These are phyloP conservation scores for Hemerocallis citrina DNA, from an alignment of 106 monocot genomes.

Conservation along the genomic window DNA sequence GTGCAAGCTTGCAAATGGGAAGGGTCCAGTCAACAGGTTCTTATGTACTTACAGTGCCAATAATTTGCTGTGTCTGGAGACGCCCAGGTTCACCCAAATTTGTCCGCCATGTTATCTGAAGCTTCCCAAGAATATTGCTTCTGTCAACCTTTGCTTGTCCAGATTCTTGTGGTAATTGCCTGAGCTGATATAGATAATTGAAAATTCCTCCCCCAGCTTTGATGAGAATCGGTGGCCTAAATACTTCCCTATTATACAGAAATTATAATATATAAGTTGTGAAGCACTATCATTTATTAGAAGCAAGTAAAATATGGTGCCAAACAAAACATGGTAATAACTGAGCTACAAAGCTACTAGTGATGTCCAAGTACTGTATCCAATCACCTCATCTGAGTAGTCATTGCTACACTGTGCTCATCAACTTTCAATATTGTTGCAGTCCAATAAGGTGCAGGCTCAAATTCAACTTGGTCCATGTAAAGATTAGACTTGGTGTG, in stretches of 20 bases:
- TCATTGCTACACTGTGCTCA: slow-evolving; percentile 32
- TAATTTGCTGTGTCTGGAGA: slow-evolving; percentile 90
- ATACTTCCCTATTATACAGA: slow-evolving; percentile 41
- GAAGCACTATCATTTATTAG: neutral
- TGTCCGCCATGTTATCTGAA: slow-evolving; percentile 97
- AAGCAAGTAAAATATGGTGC: neutral
- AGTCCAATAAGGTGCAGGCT: slow-evolving; percentile 71
- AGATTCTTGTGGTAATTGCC: slow-evolving; percentile 26
- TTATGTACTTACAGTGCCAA: slow-evolving; percentile 66
- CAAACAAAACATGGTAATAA: neutral
- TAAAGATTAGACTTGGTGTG: slow-evolving; percentile 95
- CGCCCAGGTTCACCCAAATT: slow-evolving; percentile 98
- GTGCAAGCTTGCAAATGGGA: neutral
- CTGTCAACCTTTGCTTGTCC: slow-evolving; percentile 57
- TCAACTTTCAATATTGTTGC: slow-evolving; percentile 68
- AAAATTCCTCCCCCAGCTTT: slow-evolving; percentile 88
- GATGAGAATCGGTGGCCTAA: slow-evolving; percentile 65
- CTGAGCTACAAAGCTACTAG: neutral
- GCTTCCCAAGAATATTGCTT: slow-evolving; percentile 90
- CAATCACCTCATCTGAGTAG: slow-evolving; percentile 46
- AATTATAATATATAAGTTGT: neutral
- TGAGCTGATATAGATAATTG: slow-evolving; percentile 89
- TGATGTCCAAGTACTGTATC: slow-evolving; percentile 2
- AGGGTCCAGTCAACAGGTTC: neutral
- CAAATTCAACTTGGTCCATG: slow-evolving; percentile 98